Evolutionary conservation across 1,284 basidiomycete species (phyloP).

Genomic region (Papiliotrema flavescens): DNA sequence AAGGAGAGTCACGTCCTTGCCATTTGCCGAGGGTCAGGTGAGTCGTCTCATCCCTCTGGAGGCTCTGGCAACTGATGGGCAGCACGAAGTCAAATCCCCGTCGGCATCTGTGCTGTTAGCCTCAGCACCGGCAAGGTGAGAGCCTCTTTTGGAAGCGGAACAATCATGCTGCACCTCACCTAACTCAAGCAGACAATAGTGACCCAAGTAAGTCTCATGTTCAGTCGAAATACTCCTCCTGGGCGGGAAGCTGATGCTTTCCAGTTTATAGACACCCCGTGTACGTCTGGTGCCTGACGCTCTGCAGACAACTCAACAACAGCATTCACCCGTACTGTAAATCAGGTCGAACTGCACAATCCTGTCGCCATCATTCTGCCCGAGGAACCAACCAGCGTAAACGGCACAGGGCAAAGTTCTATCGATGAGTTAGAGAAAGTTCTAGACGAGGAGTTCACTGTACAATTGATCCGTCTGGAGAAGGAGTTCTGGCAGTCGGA

Average conservation of each 20-base stretch:
- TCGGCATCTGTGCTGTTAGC: constrained; percentile 1
- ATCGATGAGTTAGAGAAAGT: neutral
- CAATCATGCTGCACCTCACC: neutral
- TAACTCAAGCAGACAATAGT: neutral
- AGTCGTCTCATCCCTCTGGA: neutral
- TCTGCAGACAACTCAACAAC: neutral
- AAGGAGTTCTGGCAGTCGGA: neutral
- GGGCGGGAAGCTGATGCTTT: neutral
- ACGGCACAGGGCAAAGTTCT: neutral
- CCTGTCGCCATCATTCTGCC: neutral
- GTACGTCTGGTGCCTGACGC: neutral
- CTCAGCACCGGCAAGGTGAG: constrained; percentile 2
- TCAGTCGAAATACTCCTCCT: neutral
- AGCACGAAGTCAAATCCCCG: too few relatives aligned
- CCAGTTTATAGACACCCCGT: neutral
- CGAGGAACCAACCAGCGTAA: too few relatives aligned
- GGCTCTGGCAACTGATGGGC: too few relatives aligned
- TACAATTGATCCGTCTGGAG: neutral
- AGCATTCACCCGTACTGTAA: neutral
- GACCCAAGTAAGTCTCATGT: neutral
- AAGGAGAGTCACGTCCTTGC: neutral
- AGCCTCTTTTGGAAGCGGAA: neutral
- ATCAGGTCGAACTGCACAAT: neutral
- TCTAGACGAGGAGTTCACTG: neutral
- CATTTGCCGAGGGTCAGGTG: neutral